Percentiles rank a stretch among this genome's conserved stretches.
Conservation (phyloP, 225 moss, liverwort and hornwort genomes). For the Polytrichum formosum region DNA sequence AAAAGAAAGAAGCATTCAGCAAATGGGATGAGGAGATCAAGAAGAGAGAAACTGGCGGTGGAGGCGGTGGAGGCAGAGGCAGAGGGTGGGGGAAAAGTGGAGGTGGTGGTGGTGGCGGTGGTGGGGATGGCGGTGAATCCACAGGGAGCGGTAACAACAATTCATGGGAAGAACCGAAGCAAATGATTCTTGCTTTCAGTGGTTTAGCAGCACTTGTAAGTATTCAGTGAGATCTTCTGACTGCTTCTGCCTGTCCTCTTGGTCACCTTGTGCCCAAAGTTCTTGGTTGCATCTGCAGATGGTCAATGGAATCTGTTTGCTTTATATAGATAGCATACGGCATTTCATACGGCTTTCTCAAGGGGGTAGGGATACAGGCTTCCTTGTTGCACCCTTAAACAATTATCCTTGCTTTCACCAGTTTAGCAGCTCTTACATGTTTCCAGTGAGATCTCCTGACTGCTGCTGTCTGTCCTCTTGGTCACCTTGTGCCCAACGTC, state of each 20-base stretch:
- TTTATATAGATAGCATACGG: too few species aligned
- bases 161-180: slow-evolving; percentile 72
- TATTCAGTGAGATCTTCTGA: neutral
- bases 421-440: slow-evolving; percentile 77
- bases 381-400: too few species aligned
- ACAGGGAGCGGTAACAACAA: slow-evolving; percentile 40
- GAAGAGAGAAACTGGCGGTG: slow-evolving; percentile 74
- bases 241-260: neutral
- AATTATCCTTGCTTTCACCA: slow-evolving; percentile 49
- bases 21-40: slow-evolving; percentile 98
- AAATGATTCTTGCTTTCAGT: slow-evolving; percentile 73
- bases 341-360: too few species aligned
- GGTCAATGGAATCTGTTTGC: neutral
- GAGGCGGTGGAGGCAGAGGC: slow-evolving; percentile 56
- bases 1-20: slow-evolving; percentile 79
- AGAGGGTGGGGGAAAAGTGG: slow-evolving; percentile 68
- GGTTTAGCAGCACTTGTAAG: slow-evolving; percentile 83
- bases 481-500: too few species aligned
- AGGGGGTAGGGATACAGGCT: too few species aligned
- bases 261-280: too few species aligned
- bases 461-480: neutral
- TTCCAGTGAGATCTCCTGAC: neutral
- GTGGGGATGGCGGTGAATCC: slow-evolving; percentile 38
- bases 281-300: neutral
- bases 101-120: slow-evolving; percentile 49